Conservation (phyloP, 768 basidiomycete species). For the Hirschioporus abietinus region DNA sequence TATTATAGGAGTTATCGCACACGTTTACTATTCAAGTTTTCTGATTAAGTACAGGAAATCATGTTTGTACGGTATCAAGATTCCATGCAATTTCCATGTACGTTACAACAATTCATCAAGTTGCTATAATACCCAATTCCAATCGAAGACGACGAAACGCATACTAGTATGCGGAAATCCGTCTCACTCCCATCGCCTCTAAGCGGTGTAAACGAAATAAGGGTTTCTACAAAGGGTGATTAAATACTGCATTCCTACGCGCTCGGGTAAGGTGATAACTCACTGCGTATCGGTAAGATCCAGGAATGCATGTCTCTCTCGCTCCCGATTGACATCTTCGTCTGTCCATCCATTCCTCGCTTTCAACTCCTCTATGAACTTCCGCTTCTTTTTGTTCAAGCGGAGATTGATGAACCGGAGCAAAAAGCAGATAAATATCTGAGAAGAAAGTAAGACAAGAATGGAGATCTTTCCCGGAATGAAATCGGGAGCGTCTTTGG, state of each 20-base stretch:
- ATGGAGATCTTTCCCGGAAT: constrained; percentile 30
- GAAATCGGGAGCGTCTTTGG: constrained; percentile 22
- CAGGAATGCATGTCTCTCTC: constrained; percentile 22
- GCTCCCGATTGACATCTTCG: constrained; percentile 19
- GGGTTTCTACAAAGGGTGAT: constrained; percentile 4
- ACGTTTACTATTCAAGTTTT: neutral
- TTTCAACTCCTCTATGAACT: constrained; percentile 15
- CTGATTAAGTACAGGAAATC: neutral
- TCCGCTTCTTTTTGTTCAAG: constrained; percentile 19
- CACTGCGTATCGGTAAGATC: constrained; percentile 25
- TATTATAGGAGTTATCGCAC: neutral
- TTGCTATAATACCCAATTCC: neutral
- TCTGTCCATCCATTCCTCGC: constrained; percentile 19
- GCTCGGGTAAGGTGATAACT: constrained; percentile 8
- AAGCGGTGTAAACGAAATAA: constrained; percentile 10
- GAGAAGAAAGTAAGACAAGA: constrained; percentile 22
- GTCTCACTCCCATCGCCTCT: neutral
- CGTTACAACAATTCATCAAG: neutral
- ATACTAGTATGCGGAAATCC: too few species aligned
- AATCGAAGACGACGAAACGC: neutral
- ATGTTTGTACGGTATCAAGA: neutral
- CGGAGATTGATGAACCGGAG: constrained; percentile 19
- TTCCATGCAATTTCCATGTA: neutral
- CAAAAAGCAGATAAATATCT: constrained; percentile 19
- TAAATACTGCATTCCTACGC: neutral